Conservation (phyloP, 1,284 basidiomycete genomes). For the Ustilago bromivora region DNA sequence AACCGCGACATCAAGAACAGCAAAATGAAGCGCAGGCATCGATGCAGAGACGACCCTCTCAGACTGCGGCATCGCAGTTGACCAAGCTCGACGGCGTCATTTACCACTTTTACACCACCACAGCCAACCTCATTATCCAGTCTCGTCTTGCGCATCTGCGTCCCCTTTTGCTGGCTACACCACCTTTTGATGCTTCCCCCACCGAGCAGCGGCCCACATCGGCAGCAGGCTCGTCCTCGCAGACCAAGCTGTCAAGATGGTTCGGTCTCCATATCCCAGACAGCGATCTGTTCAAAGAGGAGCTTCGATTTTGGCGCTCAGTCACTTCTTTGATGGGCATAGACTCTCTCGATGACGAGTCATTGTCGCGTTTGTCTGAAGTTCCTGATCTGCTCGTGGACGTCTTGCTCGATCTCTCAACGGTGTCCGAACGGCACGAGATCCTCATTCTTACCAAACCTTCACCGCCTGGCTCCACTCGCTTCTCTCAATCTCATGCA, state of each 20-base stretch:
- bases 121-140: slow-evolving; percentile 66
- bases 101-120: slow-evolving; percentile 70
- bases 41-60: slow-evolving; percentile 17
- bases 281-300: slow-evolving; percentile 65
- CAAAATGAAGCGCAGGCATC: slow-evolving; percentile 23
- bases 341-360: slow-evolving; percentile 3
- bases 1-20: background rate
- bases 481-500: background rate
- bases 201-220: slow-evolving; percentile 10
- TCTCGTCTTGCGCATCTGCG: slow-evolving; percentile 59
- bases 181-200: slow-evolving; percentile 14
- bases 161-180: slow-evolving; percentile 24
- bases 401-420: slow-evolving; percentile 66
- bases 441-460: slow-evolving; percentile 20
- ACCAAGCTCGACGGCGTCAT: slow-evolving; percentile 54
- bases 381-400: slow-evolving; percentile 69
- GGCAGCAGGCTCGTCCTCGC: slow-evolving; percentile 10
- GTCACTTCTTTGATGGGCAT: slow-evolving; percentile 34
- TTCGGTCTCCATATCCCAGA: slow-evolving; percentile 70
- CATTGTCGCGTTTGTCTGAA: background rate
- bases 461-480: background rate
- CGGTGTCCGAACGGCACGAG: slow-evolving; percentile 26
- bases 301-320: slow-evolving; percentile 68
- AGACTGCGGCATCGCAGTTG: slow-evolving; percentile 27
- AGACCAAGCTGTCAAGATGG: slow-evolving; percentile 54